These are phyloP conservation scores for Coleophoma cylindrospora DNA, from an alignment of 2,329 filamentous ascomycete species.

Conservation along the genomic window DNA sequence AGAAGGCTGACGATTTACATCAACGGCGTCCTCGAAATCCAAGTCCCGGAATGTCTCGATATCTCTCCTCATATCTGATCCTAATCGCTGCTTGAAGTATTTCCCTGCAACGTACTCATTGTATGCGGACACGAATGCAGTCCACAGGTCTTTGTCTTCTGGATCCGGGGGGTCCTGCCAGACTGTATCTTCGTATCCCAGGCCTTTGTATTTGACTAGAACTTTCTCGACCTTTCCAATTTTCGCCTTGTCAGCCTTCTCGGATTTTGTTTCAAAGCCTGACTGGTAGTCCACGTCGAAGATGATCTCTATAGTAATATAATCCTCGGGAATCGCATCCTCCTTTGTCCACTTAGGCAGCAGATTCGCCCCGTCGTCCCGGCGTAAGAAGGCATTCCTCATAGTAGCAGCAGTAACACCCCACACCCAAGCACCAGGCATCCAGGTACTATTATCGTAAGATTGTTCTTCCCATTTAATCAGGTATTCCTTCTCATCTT, in stretches of 20 bases:
- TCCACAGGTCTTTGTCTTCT: constrained; percentile 62
- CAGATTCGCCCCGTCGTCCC: constrained; percentile 51
- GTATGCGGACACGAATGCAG: constrained; percentile 78
- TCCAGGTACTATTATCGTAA: constrained; percentile 81
- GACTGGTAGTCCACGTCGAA: constrained; percentile 70
- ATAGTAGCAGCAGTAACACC: constrained; percentile 59
- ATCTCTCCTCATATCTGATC: constrained; percentile 58
- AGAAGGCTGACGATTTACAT: constrained; percentile 67
- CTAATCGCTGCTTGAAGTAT: constrained; percentile 56
- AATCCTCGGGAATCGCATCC: constrained; percentile 86
- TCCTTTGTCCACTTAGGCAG: constrained; percentile 65
- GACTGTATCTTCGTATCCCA: constrained; percentile 84
- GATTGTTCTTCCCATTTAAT: constrained; percentile 81
- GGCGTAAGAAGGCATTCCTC: constrained; percentile 72
- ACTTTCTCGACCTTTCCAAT: constrained; percentile 69
- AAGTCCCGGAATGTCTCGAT: constrained; percentile 61
- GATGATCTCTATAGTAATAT: constrained; percentile 81
- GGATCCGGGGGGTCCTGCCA: constrained; percentile 77
- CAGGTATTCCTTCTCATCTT: constrained; percentile 86
- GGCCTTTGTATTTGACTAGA: constrained; percentile 86
- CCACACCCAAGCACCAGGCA: constrained; percentile 84
- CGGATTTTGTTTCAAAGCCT: constrained; percentile 44
- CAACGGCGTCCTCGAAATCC: constrained; percentile 61
- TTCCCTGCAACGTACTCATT: constrained; percentile 78
- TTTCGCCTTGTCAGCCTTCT: constrained; percentile 65